Evolutionary conservation across 495 filamentous ascomycete species (phyloP).

Genomic region (Astrocystis sublimbata): DNA sequence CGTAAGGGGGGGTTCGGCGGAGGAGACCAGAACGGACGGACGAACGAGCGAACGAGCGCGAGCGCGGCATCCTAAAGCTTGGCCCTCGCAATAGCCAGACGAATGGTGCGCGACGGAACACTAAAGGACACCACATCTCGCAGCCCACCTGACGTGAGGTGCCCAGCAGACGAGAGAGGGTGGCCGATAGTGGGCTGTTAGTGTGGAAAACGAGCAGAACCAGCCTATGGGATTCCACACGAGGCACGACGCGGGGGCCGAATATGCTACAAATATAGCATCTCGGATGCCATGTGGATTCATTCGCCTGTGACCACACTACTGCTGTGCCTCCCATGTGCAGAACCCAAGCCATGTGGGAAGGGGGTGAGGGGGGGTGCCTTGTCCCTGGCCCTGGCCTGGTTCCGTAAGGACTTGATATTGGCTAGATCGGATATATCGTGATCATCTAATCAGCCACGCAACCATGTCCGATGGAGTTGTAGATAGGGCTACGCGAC

Average conservation of each 20-base stretch:
- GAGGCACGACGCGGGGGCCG: background rate
- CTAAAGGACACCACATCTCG: background rate
- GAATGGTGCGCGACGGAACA: too few relatives aligned
- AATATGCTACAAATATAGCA: background rate
- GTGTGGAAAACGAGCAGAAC: too few relatives aligned
- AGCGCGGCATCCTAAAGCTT: conserved; percentile 4
- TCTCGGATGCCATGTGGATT: background rate
- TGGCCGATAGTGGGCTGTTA: too few relatives aligned
- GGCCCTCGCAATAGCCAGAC: background rate
- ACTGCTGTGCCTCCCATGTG: too few relatives aligned
- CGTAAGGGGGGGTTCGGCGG: background rate
- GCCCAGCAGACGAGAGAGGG: background rate
- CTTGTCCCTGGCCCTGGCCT: background rate
- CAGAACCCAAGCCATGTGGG: too few relatives aligned
- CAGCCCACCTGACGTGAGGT: background rate
- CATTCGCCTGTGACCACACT: background rate
- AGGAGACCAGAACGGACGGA: background rate
- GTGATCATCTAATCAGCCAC: too few relatives aligned
- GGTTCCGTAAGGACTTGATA: too few relatives aligned
- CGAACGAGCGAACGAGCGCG: background rate
- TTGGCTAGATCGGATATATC: too few relatives aligned
- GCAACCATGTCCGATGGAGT: too few relatives aligned
- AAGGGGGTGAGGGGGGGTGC: background rate
- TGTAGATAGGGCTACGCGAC: background rate
- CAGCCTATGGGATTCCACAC: background rate